phyloP scores from a whole-genome alignment of 768 basidiomycete species.

The Phylloporus scabripes region DNA sequence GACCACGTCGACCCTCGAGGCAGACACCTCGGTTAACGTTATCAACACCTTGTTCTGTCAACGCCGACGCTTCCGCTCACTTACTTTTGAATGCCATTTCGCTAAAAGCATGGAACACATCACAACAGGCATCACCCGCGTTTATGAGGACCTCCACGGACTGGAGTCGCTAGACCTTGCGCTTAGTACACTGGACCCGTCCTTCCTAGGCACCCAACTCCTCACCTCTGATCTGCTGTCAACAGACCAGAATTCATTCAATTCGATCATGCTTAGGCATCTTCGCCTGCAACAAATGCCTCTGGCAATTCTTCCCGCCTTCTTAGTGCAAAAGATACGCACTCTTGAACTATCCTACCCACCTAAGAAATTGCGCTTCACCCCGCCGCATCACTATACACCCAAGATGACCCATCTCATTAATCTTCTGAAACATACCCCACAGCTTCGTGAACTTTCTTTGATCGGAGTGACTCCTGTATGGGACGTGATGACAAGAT shows the following conservation, averaged over 20 bases:
- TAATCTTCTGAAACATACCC: constrained; percentile 33
- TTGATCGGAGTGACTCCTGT: constrained; percentile 39
- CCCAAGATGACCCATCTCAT: constrained; percentile 39
- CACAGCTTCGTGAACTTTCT: constrained; percentile 39
- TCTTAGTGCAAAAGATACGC: constrained; percentile 35
- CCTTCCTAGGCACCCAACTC: constrained; percentile 24
- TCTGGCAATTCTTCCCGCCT: constrained; percentile 32
- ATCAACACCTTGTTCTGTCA: constrained; percentile 20
- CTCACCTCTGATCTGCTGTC: constrained; percentile 18
- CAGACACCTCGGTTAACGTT: constrained; percentile 20
- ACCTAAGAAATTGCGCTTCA: constrained; percentile 21
- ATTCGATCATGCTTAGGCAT: constrained; percentile 19
- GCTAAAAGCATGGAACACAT: constrained; percentile 27
- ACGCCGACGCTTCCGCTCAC: constrained; percentile 28
- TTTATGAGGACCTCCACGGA: constrained; percentile 14
- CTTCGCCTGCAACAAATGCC: constrained; percentile 42
- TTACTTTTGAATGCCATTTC: constrained; percentile 31
- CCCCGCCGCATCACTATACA: constrained; percentile 27
- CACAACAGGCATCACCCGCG: constrained; percentile 16
- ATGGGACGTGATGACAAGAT: constrained; percentile 28
- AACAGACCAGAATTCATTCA: constrained; percentile 2
- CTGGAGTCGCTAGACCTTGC: constrained; percentile 30
- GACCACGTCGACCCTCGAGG: constrained; percentile 16
- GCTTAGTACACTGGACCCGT: constrained; percentile 22
- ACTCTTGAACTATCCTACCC: constrained; percentile 40